Evolutionary conservation across 2,329 filamentous ascomycete species (phyloP).

Genomic region (Xylariaceae sp.): DNA sequence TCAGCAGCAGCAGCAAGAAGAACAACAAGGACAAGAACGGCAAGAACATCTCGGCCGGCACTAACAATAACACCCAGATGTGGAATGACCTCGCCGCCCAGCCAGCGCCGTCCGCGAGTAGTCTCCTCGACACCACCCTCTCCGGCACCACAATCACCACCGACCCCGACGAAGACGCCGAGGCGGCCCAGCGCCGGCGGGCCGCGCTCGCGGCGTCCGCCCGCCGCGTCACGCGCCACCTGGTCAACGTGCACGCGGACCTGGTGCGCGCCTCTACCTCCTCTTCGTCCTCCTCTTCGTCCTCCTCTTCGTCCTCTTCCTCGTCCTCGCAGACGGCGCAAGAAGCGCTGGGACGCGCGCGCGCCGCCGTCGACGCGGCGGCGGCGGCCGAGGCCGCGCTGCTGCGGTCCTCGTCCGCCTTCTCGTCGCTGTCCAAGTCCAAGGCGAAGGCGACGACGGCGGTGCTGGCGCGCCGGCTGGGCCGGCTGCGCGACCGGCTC

Average conservation of each 20-base stretch:
- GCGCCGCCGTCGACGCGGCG: neutral
- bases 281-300: no score
- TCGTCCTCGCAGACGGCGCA: no score
- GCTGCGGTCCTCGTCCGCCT: neutral
- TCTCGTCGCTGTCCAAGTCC: neutral
- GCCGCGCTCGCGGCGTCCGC: conserved; percentile 1
- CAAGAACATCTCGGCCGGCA: no score
- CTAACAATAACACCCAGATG: no score
- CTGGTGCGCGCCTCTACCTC: conserved; percentile 4
- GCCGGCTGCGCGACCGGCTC: neutral
- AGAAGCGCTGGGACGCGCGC: neutral
- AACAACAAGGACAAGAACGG: neutral
- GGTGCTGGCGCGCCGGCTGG: neutral
- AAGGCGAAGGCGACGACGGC: neutral
- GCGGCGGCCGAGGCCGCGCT: neutral
- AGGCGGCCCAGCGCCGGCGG: no score
- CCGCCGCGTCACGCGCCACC: conserved; percentile 1
- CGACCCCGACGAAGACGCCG: no score
- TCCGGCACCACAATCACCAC: neutral
- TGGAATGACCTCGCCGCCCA: no score
- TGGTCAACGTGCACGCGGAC: conserved; percentile 1
- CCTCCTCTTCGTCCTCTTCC: no score
- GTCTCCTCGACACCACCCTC: neutral
- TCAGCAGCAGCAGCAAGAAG: neutral
- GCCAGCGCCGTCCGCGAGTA: neutral